Base-by-base conservation (phyloP, 139 green algal species). In the Closterium sp. region DNA sequence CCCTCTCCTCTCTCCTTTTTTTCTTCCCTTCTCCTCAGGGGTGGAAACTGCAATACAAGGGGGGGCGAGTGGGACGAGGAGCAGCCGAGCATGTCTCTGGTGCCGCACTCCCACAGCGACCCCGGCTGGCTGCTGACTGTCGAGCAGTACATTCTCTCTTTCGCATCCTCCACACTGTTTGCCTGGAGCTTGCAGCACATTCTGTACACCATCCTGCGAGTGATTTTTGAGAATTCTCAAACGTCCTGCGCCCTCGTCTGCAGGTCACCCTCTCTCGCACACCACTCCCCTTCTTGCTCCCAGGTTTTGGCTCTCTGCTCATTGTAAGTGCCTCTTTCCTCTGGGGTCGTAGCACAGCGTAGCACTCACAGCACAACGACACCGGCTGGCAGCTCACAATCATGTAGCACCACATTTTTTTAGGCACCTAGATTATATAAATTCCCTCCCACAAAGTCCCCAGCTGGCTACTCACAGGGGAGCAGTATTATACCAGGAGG, bases 71-170 rank as follows among this genome's bases (percentile, higher is more conserved):
- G 89, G 89, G 89, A 90, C 30, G 30, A 91, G 22, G 30, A 87
- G 11, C 89, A 42, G 29, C 89, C 93, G 73, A 79, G 89, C 4
- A 88, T 94, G 79, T 94, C 93, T 92, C 88, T 94, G 50, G 89
- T 92, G 42, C 92, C 92, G 31, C 92, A 94, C 62, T 93, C 50
- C n/a, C 92, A 94, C 89, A 94, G 90, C 17, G 92, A 94, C 34
- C 92, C 92, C 13, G 92, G 92, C 19, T 94, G 92, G 92, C 31
- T 93, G 6, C 38, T 34, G 1, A 93, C 92, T 11, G 70, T 90
- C 2, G 42, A 93, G 28, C 30, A 94, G 89, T 94, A 94, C 89
- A 11, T 50, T 38, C 32, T 38, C 32, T 38, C 32, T n/a, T n/a
- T 38, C 32, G 3, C 32, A 38, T 3, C 3, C 32, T 38, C 2